These are phyloP conservation scores for Phytophthora sansomeana DNA, from an alignment of 352 stramenopile species.

Conservation along the genomic window DNA sequence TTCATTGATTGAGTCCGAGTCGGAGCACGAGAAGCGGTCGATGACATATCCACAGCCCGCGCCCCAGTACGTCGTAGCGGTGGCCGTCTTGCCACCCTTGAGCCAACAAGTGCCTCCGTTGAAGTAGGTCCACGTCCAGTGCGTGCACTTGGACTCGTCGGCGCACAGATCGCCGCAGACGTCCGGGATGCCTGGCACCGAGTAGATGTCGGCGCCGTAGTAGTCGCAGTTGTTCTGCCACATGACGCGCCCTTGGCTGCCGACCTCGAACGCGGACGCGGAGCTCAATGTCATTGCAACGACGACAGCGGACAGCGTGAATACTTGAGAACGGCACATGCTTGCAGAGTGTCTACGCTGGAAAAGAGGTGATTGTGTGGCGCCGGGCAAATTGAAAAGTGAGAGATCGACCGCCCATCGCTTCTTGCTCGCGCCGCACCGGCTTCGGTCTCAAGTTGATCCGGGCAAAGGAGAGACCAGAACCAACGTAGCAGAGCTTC, in stretches of 20 bases:
- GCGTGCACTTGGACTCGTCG: slow-evolving; percentile 40
- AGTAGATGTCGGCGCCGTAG: slow-evolving; percentile 42
- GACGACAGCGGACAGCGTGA: slow-evolving; percentile 17
- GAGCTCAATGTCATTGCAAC: slow-evolving; percentile 8
- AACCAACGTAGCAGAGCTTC: slow-evolving; percentile 11
- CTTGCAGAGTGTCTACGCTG: not conserved
- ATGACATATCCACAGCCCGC: slow-evolving; percentile 53
- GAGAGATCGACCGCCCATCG: slow-evolving; percentile 1
- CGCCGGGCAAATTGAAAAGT: slow-evolving; percentile 32
- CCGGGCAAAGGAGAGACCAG: slow-evolving; percentile 23
- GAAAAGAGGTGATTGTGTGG: slow-evolving; percentile 5
- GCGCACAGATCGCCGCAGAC: slow-evolving; percentile 49
- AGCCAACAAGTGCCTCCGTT: slow-evolving; percentile 60
- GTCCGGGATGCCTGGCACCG: slow-evolving; percentile 37
- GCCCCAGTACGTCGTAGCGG: slow-evolving; percentile 32
- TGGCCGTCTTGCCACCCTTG: slow-evolving; percentile 38
- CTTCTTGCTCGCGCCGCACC: slow-evolving; percentile 1
- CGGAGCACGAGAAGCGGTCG: slow-evolving; percentile 36
- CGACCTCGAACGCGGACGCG: slow-evolving; percentile 35
- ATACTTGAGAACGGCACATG: slow-evolving; percentile 27
- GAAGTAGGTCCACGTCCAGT: slow-evolving; percentile 54
- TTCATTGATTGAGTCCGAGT: slow-evolving; percentile 8
- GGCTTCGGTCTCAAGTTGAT: slow-evolving; percentile 14
- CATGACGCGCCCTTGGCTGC: slow-evolving; percentile 50
- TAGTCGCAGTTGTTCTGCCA: slow-evolving; percentile 58